Conservation (phyloP, 148 eudicot species). For the Diospyros lotus region DNA sequence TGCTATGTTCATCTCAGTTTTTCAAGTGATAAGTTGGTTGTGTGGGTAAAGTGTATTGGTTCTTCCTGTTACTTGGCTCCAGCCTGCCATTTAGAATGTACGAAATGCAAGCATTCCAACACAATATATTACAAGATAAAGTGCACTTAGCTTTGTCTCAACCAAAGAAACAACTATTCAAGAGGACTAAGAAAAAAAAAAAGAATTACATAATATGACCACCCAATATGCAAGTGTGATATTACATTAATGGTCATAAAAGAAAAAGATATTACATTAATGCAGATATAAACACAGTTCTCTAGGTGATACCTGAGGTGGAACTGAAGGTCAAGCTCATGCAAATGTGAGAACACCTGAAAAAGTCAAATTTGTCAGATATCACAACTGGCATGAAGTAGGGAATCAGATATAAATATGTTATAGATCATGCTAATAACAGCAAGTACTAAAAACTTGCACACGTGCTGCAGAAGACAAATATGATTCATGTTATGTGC, state of each 20-base stretch:
- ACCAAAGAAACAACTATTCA: neutral
- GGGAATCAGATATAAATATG: neutral
- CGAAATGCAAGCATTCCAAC: no score
- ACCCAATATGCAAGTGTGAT: neutral
- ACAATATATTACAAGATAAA: neutral
- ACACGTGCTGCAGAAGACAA: constrained; percentile 1
- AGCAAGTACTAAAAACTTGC: neutral
- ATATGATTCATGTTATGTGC: neutral
- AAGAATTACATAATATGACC: neutral
- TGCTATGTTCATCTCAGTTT: no score
- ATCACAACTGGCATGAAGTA: constrained; percentile 1
- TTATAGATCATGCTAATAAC: neutral
- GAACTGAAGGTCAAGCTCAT: constrained; percentile 83
- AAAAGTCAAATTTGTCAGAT: constrained; percentile 17
- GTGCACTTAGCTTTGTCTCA: neutral
- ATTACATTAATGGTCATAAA: neutral
- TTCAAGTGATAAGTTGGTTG: no score
- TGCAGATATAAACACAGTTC: neutral
- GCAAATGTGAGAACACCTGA: constrained; percentile 93
- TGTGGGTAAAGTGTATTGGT: no score
- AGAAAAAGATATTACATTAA: neutral
- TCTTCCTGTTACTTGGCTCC: no score
- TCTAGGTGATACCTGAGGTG: constrained; percentile 71
- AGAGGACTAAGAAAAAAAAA: neutral
- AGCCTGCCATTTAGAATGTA: no score